phyloP scores from a whole-genome alignment of 1,139 yeast species.

The Kurtzmaniella quercitrusa region DNA sequence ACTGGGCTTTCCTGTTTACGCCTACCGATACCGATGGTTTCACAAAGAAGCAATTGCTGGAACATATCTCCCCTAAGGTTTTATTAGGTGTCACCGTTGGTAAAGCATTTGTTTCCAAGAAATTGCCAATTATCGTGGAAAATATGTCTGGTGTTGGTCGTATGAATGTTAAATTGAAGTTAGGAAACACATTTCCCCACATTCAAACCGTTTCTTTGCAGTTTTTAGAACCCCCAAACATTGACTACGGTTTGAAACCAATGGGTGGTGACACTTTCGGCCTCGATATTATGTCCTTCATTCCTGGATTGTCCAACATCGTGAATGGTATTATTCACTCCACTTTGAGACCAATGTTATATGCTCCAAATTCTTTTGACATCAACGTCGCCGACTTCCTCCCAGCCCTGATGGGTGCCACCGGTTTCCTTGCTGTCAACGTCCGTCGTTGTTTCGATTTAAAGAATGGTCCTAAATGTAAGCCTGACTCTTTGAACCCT shows the following conservation, averaged over 20 bases:
- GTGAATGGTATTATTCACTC: slow-evolving; percentile 68
- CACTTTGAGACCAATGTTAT: slow-evolving; percentile 68
- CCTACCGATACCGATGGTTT: slow-evolving; percentile 80
- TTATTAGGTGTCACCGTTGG: slow-evolving; percentile 77
- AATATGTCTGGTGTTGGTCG: slow-evolving; percentile 73
- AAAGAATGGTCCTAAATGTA: slow-evolving; percentile 36
- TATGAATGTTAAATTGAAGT: slow-evolving; percentile 61
- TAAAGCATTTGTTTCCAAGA: slow-evolving; percentile 70
- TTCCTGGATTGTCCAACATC: slow-evolving; percentile 75
- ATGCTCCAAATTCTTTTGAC: slow-evolving; percentile 80
- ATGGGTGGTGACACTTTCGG: slow-evolving; percentile 86
- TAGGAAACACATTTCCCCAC: slow-evolving; percentile 67
- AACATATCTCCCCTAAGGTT: slow-evolving; percentile 73
- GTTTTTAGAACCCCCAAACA: slow-evolving; percentile 71
- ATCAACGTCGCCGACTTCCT: slow-evolving; percentile 68
- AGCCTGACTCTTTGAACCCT: slow-evolving; percentile 53
- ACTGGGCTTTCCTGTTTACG: slow-evolving; percentile 75
- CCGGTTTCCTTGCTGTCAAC: slow-evolving; percentile 65
- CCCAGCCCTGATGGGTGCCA: slow-evolving; percentile 60
- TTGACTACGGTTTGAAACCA: slow-evolving; percentile 79
- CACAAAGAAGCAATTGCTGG: slow-evolving; percentile 69
- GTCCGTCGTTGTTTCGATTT: slow-evolving; percentile 50
- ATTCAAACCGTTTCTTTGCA: slow-evolving; percentile 67
- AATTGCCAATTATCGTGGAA: slow-evolving; percentile 72
- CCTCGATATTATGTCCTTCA: slow-evolving; percentile 74